phyloP scores from a whole-genome alignment of 2,329 filamentous ascomycete genomes.

The Colletotrichum neosansevieriae region DNA sequence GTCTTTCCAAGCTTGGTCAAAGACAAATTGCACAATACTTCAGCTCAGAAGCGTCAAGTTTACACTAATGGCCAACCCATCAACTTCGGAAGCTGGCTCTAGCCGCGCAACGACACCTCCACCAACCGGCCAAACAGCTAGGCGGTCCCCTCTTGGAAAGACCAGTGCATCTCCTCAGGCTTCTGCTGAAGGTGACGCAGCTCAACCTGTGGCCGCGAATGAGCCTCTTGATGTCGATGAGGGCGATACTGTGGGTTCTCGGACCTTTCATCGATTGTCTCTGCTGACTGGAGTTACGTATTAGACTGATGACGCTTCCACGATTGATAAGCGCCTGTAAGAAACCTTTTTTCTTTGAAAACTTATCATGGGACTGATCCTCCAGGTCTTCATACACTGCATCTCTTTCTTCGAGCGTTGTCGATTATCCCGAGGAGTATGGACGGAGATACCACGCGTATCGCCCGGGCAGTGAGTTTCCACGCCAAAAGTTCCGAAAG shows the following conservation, averaged over 20 bases:
- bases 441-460: not conserved
- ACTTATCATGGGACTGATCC: not conserved
- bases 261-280: not conserved
- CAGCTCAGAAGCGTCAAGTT: no score
- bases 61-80: no score
- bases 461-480: not conserved
- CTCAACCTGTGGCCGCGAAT: not conserved
- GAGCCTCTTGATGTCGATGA: not conserved
- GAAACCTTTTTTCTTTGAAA: not conserved
- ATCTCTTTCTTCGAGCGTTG: not conserved
- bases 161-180: no score
- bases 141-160: no score
- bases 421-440: constrained; percentile 3
- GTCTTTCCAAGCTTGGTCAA: no score
- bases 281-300: not conserved
- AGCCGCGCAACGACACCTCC: no score
- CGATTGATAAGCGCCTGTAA: not conserved
- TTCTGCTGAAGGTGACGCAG: no score
- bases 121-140: no score
- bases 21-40: no score
- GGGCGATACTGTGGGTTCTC: not conserved
- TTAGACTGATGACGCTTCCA: not conserved
- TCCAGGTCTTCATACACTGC: not conserved
- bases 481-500: not conserved
- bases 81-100: no score